Base-by-base conservation (phyloP, 345 rosid genomes). In the Gossypium bickii region DNA sequence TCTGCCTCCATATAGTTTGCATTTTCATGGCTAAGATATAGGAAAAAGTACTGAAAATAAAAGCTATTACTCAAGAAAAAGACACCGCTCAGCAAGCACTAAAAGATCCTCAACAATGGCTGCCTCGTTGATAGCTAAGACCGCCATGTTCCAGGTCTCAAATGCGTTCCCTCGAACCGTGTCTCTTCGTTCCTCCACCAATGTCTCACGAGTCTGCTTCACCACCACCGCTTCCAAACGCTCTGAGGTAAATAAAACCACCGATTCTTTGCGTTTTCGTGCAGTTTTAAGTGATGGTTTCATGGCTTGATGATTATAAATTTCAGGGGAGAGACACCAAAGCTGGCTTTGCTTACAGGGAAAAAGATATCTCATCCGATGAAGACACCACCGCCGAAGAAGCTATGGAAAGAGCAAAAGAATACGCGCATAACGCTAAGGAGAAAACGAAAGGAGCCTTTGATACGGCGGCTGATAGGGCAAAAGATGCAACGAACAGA, bases 201-300 rank as follows among this genome's bases (percentile, higher is more conserved):
- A 72, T 55, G 57, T 79, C 73, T 80, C 82, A 8, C 73, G 85
- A 43, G 72, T 81, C 68, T 81, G 75, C 80, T 81, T 84, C 79
- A 38, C 79, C n/a, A 38, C 84, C 49, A 60, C 75, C 58, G 80
- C 85, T 41, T 79, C 87, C 69, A 78, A 76, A 63, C 58, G 73
- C 45, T 73, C 60, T 12, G 51, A 74, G 73, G 77, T 78, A 79
- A 52, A 34, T 45, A 45, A 10, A 45, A 9, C 49, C 5, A 71
- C 10, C 38, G 34, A 12, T 43, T 53, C 25, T 51, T 61, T 47
- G 12, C 3, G 13, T 11, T 52, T 12, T 34, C 12, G 38, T 62
- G 45, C 12, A 60, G 52, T 18, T 18, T 22, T 9, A 20, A 10
- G 15, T 6, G 27, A 7, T 65, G 29, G 45, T 65, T 12, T 41